Evolutionary conservation across 2,329 filamentous ascomycete genomes (phyloP).

Genomic region (Aschersonia sp.): DNA sequence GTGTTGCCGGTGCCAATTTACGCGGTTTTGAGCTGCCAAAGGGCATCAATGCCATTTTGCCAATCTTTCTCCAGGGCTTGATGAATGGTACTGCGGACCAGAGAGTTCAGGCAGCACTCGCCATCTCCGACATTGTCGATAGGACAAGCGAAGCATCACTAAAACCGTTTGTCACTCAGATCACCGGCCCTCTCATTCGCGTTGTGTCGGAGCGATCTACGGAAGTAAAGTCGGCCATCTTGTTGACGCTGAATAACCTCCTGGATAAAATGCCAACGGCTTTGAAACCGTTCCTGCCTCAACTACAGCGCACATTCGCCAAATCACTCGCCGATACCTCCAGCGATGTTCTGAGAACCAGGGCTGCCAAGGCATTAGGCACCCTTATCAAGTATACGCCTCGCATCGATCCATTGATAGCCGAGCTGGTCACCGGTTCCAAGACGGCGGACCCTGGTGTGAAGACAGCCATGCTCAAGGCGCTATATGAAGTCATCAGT

Average conservation of each 20-base stretch:
- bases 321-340: constrained; percentile 88
- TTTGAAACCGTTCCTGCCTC: constrained; percentile 91
- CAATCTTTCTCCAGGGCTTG: constrained; percentile 93
- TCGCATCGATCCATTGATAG: constrained; percentile 84
- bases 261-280: constrained; percentile 93
- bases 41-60: constrained; percentile 90
- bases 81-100: constrained; percentile 95
- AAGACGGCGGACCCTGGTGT: constrained; percentile 79
- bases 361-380: constrained; percentile 86
- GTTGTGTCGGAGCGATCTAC: constrained; percentile 93
- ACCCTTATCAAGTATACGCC: constrained; percentile 93
- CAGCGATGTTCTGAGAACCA: constrained; percentile 72
- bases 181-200: constrained; percentile 93
- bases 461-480: constrained; percentile 91
- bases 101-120: constrained; percentile 78
- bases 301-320: constrained; percentile 92
- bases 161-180: constrained; percentile 92
- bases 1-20: constrained; percentile 70
- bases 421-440: constrained; percentile 86
- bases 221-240: constrained; percentile 89
- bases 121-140: constrained; percentile 91
- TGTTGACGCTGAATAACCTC: constrained; percentile 86
- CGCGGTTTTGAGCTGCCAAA: constrained; percentile 87
- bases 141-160: constrained; percentile 76
- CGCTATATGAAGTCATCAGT: constrained; percentile 88